A percentile compares a stretch with the other conserved stretches of the same genome.
Evolutionary conservation across 208 protist genomes (phyloP).

Genomic region (Eutreptiella sp.): DNA sequence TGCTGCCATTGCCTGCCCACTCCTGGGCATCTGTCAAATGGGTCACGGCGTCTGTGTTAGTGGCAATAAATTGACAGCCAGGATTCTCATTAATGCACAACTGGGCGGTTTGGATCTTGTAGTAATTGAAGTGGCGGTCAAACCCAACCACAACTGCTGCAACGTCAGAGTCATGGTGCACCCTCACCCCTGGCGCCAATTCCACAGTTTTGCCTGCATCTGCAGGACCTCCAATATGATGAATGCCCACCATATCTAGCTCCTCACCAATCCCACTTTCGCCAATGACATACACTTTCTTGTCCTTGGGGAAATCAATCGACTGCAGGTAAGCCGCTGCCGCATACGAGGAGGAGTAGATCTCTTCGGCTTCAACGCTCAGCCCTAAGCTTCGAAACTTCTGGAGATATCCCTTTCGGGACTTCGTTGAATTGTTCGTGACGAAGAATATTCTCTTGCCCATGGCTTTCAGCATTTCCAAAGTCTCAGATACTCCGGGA

Average conservation of each 20-base stretch:
- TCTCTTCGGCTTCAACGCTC: conserved; percentile 35
- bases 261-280: conserved; percentile 39
- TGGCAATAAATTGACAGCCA: no score
- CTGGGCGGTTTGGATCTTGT: no score
- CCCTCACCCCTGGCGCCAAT: no score
- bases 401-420: conserved; percentile 34
- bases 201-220: no score
- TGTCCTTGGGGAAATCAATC: conserved; percentile 31
- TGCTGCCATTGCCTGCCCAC: no score
- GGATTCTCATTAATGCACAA: no score
- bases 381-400: conserved; percentile 26
- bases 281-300: conserved; percentile 49
- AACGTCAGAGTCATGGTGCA: no score
- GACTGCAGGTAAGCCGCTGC: conserved; percentile 44
- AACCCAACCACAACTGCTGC: no score
- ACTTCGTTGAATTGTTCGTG: conserved; percentile 57
- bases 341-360: conserved; percentile 45
- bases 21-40: no score
- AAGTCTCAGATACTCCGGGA: conserved; percentile 20
- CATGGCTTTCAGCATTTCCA: conserved; percentile 22
- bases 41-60: no score
- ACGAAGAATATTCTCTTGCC: conserved; percentile 54
- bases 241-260: conserved; percentile 14
- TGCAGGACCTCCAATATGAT: no score
- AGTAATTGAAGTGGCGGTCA: no score